These are phyloP conservation scores for Rhizopogon sp. DNA, from an alignment of 768 basidiomycete genomes.

Conservation along the genomic window DNA sequence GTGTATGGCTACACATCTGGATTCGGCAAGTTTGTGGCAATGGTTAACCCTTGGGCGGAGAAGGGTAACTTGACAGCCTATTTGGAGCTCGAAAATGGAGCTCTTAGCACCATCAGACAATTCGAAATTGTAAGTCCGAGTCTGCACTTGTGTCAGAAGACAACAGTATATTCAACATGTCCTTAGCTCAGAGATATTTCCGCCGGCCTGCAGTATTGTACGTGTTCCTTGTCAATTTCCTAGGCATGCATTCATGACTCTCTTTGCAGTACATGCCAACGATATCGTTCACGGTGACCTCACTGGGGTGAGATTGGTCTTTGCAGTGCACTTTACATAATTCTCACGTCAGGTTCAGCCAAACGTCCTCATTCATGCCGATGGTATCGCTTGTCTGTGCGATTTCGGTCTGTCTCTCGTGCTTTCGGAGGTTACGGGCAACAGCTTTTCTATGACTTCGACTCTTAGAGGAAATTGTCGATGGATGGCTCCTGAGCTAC, in stretches of 20 bases:
- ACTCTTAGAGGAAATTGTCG: conserved; percentile 30
- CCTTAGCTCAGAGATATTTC: not conserved
- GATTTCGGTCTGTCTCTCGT: conserved; percentile 46
- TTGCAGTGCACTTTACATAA: not conserved
- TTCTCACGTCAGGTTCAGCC: conserved; percentile 19
- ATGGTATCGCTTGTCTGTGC: conserved; percentile 36
- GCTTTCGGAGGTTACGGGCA: conserved; percentile 26
- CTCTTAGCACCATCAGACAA: conserved; percentile 3
- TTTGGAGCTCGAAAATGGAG: conserved; percentile 1
- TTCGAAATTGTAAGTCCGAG: conserved; percentile 10
- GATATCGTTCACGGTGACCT: conserved; percentile 4
- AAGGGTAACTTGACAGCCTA: conserved; percentile 12
- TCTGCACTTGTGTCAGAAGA: too few relatives aligned
- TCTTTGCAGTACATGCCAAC: not conserved
- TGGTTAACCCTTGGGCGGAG: conserved; percentile 16
- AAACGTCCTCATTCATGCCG: conserved; percentile 40
- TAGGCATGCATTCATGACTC: not conserved
- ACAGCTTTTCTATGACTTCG: conserved; percentile 6
- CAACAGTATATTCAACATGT: not conserved
- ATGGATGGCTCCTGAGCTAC: conserved; percentile 38
- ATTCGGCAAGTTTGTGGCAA: conserved; percentile 15
- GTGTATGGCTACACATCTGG: conserved; percentile 12
- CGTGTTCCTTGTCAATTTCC: not conserved
- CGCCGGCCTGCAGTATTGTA: not conserved
- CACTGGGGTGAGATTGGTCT: conserved; percentile 1